These are phyloP conservation scores for Chaetomium olivaceum DNA, from an alignment of 2,329 filamentous ascomycete genomes.

Conservation along the genomic window DNA sequence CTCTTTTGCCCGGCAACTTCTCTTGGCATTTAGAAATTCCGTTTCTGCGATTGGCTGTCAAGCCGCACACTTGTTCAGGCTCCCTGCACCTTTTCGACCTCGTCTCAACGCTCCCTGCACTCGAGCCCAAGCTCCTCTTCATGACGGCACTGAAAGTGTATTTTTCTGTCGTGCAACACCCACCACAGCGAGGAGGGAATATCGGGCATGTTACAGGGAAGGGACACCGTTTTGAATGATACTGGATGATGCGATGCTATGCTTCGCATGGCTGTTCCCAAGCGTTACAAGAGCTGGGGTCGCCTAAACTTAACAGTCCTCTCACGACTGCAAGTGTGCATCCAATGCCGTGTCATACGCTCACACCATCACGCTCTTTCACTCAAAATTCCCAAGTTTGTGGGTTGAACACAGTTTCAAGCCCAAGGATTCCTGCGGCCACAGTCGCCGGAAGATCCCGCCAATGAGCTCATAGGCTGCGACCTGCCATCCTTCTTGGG, in stretches of 20 bases:
- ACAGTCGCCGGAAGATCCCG: slow-evolving; percentile 4
- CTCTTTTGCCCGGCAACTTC: background rate
- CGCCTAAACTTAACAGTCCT: background rate
- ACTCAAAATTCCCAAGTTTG: background rate
- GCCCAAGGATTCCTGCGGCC: background rate
- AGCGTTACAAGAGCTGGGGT: background rate
- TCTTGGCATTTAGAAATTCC: slow-evolving; percentile 26
- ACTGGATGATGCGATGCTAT: background rate
- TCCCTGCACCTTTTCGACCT: background rate
- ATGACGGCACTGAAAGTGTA: background rate
- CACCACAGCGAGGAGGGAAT: background rate
- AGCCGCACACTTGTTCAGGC: too few relatives aligned
- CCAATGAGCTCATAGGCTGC: slow-evolving; percentile 37
- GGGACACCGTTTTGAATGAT: background rate
- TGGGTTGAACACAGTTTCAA: background rate
- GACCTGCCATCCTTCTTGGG: slow-evolving; percentile 27
- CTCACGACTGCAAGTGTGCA: background rate
- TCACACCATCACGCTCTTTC: background rate
- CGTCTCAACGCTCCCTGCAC: background rate
- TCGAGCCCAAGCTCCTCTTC: background rate
- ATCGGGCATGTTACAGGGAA: background rate
- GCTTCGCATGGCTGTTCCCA: background rate
- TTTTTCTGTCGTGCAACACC: background rate
- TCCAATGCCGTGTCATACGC: background rate
- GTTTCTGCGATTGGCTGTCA: slow-evolving; percentile 18